Conservation (phyloP, 2,329 filamentous ascomycete genomes). For the Phaeosphaeria sp. region DNA sequence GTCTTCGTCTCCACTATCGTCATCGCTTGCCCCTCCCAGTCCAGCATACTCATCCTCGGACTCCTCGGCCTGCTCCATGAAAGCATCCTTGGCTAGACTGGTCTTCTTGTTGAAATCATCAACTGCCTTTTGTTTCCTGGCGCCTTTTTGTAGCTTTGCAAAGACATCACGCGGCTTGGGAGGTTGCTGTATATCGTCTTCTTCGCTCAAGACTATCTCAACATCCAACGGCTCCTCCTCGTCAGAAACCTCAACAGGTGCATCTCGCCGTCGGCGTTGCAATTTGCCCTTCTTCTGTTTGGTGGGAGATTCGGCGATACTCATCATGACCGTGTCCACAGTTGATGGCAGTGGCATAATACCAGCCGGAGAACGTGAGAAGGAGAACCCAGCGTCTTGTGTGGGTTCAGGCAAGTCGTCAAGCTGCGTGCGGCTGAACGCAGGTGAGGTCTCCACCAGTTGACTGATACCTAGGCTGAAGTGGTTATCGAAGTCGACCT, state of each 20-base stretch:
- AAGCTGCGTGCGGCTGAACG: slow-evolving; percentile 62
- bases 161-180: slow-evolving; percentile 65
- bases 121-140: slow-evolving; percentile 57
- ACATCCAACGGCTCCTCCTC: slow-evolving; percentile 51
- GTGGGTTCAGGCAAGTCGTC: slow-evolving; percentile 77
- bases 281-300: slow-evolving; percentile 66
- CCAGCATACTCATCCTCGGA: slow-evolving; percentile 98
- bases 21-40: slow-evolving; percentile 86
- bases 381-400: slow-evolving; percentile 79
- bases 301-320: slow-evolving; percentile 68
- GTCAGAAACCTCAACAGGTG: slow-evolving; percentile 51
- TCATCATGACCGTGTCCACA: slow-evolving; percentile 69
- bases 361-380: slow-evolving; percentile 72
- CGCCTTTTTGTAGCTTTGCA: slow-evolving; percentile 71
- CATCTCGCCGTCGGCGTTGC: slow-evolving; percentile 53
- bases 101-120: slow-evolving; percentile 80
- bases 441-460: slow-evolving; percentile 37
- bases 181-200: slow-evolving; percentile 37
- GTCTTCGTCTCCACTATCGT: slow-evolving; percentile 78
- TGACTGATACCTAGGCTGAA: slow-evolving; percentile 47
- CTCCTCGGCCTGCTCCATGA: slow-evolving; percentile 94
- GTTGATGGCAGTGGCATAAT: slow-evolving; percentile 69
- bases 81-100: slow-evolving; percentile 81
- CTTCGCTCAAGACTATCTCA: slow-evolving; percentile 25
- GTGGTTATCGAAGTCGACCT: slow-evolving; percentile 24